Evolutionary conservation across 768 basidiomycete species (phyloP), one percentile per base, ranked within the genome.

Genomic region (Chalciporus chontae): DNA sequence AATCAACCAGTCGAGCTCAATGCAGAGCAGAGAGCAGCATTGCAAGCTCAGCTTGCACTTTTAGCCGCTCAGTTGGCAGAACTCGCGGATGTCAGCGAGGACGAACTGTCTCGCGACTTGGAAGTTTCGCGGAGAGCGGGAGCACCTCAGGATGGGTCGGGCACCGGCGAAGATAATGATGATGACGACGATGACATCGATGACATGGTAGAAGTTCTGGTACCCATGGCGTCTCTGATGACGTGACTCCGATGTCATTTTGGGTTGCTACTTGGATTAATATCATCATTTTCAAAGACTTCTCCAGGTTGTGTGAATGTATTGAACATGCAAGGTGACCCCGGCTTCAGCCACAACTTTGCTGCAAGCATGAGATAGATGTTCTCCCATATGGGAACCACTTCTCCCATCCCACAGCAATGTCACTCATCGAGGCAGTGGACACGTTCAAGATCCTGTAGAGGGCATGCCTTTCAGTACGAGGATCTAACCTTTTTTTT

Each of bases 31-130:
- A 76, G 88, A 15, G 85, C 87, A 31, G 79, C 83, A 46, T 64
- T 90, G 46, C 87, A 89, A 59, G 85, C 84, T 1, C 85, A 85
- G 55, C 72, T 90, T 39, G 86, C 82, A 3, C 73, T 90, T 26
- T 63, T 90, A 47, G 85, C 87, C 5, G 84, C 82, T 0, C 88
- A 90, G 59, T 63, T 90, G 21, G 77, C 79, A 21, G 87, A 87
- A 62, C 71, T 88, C 41, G 81, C 78, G 13, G 77, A 80, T 45
- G 69, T 67, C 39, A 53, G 53, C 10, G 70, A 68, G 31, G 68
- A 65, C 31, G 62, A 57, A 32, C 53, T 66, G 15, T 67, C 66
- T 14, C 58, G 62, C 1, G 65, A 68, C 32, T 39, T 64, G 27
- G 57, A 67, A 24, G 38, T 47, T 11, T 27, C 46, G 21, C 53